phyloP scores from a whole-genome alignment of 1,284 basidiomycete species.

The Ustilago esculenta region DNA sequence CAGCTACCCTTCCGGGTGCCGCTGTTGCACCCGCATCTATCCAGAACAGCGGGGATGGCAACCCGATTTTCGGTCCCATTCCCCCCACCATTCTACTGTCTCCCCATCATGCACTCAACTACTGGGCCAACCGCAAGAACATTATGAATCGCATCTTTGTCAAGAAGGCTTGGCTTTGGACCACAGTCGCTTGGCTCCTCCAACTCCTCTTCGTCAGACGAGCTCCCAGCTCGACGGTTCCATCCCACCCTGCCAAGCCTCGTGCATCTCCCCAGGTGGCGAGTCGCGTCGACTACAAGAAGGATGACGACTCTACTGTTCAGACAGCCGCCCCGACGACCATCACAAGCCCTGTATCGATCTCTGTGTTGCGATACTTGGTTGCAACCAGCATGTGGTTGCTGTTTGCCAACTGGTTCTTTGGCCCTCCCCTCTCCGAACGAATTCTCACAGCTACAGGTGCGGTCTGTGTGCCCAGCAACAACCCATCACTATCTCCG shows the following conservation, averaged over 20 bases:
- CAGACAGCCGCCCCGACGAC: conserved; percentile 10
- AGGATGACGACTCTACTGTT: conserved; percentile 5
- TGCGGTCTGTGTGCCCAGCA: conserved; percentile 76
- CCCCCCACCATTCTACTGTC: conserved; percentile 72
- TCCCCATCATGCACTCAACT: conserved; percentile 35
- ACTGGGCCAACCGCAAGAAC: conserved; percentile 79
- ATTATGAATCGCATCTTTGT: conserved; percentile 85
- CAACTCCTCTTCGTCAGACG: conserved; percentile 35
- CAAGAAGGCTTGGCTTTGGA: conserved; percentile 93
- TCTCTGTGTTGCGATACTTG: conserved; percentile 40
- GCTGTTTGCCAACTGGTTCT: conserved; percentile 81
- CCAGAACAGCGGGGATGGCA: conserved; percentile 68
- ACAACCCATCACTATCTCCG: conserved; percentile 3
- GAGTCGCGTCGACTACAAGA: conserved; percentile 12
- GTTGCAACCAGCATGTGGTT: conserved; percentile 27
- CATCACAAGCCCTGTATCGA: conserved; percentile 30
- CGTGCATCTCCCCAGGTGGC: conserved; percentile 4
- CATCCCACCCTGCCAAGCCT: not conserved
- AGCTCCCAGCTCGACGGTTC: conserved; percentile 2
- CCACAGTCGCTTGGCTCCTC: conserved; percentile 65
- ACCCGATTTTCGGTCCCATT: conserved; percentile 71
- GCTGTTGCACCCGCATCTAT: conserved; percentile 23
- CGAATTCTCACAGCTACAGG: conserved; percentile 80
- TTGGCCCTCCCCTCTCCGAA: conserved; percentile 83
- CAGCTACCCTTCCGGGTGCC: conserved; percentile 24